A percentile compares a stretch with the other conserved stretches of the same genome.
Conservation (phyloP, 352 stramenopile genomes). For the Thraustochytrium sp. region DNA sequence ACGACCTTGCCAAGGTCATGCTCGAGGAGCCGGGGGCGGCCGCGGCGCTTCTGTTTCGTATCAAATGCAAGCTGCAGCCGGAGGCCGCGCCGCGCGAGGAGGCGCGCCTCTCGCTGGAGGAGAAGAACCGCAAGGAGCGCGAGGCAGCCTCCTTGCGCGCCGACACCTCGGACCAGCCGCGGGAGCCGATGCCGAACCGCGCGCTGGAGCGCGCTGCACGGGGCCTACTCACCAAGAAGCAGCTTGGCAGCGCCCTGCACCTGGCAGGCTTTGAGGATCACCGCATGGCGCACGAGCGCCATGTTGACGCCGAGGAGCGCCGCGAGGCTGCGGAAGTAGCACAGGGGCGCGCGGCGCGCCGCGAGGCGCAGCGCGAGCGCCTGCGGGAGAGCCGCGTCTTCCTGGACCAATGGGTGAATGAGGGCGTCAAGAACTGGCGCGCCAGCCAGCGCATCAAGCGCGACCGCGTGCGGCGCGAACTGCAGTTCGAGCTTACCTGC, state of each 20-base stretch:
- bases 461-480: conserved; percentile 10
- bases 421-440: conserved; percentile 1
- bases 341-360: neutral
- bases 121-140: neutral
- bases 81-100: neutral
- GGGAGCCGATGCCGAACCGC: neutral
- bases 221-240: neutral
- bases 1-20: neutral
- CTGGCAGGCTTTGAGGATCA: conserved; percentile 16
- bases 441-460: neutral
- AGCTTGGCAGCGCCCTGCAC: conserved; percentile 26
- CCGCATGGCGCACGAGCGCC: neutral
- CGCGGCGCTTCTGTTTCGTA: neutral
- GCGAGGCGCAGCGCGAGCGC: neutral
- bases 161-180: neutral
- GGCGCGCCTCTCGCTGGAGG: neutral
- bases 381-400: neutral
- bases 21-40: conserved; percentile 7
- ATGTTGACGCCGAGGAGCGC: neutral
- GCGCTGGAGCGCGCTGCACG: neutral
- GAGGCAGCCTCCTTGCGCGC: neutral
- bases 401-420: conserved; percentile 25
- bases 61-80: conserved; percentile 31
- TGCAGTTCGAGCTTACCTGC: conserved; percentile 38
- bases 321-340: neutral